Conservation (phyloP, 2,329 filamentous ascomycete genomes). For the Aspergillus tanneri region DNA sequence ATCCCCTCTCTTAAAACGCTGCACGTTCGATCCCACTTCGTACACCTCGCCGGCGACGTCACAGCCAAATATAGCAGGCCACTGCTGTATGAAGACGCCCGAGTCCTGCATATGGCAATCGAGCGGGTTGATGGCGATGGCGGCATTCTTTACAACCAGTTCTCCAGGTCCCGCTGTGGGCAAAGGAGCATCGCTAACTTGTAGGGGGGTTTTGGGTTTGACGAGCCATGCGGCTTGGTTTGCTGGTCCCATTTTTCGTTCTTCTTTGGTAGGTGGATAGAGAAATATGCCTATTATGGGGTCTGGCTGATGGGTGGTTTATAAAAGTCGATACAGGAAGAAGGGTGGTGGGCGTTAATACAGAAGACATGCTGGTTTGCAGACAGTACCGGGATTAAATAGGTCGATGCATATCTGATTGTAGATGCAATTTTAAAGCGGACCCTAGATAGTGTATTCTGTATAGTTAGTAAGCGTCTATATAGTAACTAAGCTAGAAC, state of each 20-base stretch:
- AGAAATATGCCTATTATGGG: too few relatives aligned
- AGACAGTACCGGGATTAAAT: too few relatives aligned
- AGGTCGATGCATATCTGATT: too few relatives aligned
- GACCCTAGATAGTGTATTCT: too few relatives aligned
- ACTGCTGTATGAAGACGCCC: slow-evolving; percentile 15
- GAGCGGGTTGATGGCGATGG: slow-evolving; percentile 47
- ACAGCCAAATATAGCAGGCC: slow-evolving; percentile 36
- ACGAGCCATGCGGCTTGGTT: slow-evolving; percentile 20
- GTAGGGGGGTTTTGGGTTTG: slow-evolving; percentile 22
- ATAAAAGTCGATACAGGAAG: too few relatives aligned
- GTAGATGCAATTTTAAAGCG: too few relatives aligned
- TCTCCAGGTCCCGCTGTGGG: slow-evolving; percentile 36
- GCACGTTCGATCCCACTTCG: slow-evolving; percentile 40
- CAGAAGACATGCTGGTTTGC: too few relatives aligned
- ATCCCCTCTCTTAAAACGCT: slow-evolving; percentile 29
- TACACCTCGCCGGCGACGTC: slow-evolving; percentile 50
- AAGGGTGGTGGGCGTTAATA: too few relatives aligned
- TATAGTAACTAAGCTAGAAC: too few relatives aligned
- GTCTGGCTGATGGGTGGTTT: too few relatives aligned
- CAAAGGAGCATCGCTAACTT: slow-evolving; percentile 41
- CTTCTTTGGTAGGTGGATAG: too few relatives aligned
- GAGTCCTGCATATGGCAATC: slow-evolving; percentile 41
- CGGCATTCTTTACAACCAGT: slow-evolving; percentile 43
- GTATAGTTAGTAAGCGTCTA: too few relatives aligned
- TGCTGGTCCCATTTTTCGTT: slow-evolving; percentile 26